A percentile compares a stretch with the other conserved stretches of the same genome.
These are phyloP conservation scores for Termitomyces eurrhizus DNA, from an alignment of 768 basidiomycete species.

Conservation along the genomic window DNA sequence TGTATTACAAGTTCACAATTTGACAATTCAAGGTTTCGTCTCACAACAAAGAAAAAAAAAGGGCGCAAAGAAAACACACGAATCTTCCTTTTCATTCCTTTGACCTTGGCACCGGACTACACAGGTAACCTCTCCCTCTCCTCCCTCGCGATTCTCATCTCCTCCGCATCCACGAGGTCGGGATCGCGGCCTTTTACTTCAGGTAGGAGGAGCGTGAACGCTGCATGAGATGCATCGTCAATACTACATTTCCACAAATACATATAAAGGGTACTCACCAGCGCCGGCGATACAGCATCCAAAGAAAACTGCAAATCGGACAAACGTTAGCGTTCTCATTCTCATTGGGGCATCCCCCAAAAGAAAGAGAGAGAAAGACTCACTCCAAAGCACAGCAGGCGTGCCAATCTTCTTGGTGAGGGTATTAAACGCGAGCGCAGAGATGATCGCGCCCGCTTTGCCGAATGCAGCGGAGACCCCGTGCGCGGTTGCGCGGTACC, in stretches of 20 bases:
- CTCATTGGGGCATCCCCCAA: too few species aligned
- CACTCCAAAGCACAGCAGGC: conserved; percentile 67
- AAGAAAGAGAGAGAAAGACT: conserved; percentile 12
- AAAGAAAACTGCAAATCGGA: conserved; percentile 50
- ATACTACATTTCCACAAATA: neutral
- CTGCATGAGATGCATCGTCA: conserved; percentile 6
- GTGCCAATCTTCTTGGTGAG: conserved; percentile 61
- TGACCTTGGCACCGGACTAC: neutral
- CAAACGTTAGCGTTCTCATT: too few species aligned
- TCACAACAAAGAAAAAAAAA: neutral
- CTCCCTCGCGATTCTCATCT: conserved; percentile 20
- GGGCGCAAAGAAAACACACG: neutral
- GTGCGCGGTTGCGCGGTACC: conserved; percentile 69
- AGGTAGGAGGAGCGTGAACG: conserved; percentile 32
- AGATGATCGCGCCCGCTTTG: conserved; percentile 75
- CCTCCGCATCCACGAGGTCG: conserved; percentile 31
- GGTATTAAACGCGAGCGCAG: conserved; percentile 68
- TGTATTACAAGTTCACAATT: neutral
- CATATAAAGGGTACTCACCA: conserved; percentile 4
- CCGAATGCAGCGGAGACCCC: conserved; percentile 72
- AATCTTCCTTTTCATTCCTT: neutral
- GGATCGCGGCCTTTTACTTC: conserved; percentile 39
- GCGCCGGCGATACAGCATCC: conserved; percentile 60
- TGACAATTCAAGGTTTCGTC: neutral
- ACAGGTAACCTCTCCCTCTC: neutral